A percentile compares a stretch with the other conserved stretches of the same genome.
These are phyloP conservation scores for Pseudogymnoascus sp. DNA, from an alignment of 2,329 filamentous ascomycete genomes.

Conservation along the genomic window DNA sequence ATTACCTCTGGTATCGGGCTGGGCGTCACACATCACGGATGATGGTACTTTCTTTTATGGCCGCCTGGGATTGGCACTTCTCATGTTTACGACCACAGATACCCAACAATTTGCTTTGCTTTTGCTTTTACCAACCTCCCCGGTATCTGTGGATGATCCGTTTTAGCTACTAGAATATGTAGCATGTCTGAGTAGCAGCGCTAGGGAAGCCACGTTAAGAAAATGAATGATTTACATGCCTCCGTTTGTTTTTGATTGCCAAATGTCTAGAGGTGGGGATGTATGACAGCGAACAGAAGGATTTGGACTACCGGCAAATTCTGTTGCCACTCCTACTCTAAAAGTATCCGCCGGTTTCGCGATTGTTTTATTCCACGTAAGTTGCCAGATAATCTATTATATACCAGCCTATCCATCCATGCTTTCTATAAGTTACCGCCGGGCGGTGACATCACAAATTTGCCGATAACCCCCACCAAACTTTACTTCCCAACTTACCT, in stretches of 20 bases:
- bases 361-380: not conserved
- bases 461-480: slow-evolving; percentile 4
- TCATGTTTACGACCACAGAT: not conserved
- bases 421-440: not conserved
- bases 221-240: slow-evolving; percentile 1
- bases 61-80: not conserved
- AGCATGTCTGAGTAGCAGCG: not conserved
- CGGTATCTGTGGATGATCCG: not conserved
- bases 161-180: not conserved
- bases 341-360: not conserved
- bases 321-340: slow-evolving; percentile 35
- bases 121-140: not conserved
- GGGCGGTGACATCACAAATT: not conserved
- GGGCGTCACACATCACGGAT: not conserved
- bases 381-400: not conserved
- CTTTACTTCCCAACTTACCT: slow-evolving; percentile 20
- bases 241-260: not conserved
- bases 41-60: not conserved
- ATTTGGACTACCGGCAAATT: not conserved
- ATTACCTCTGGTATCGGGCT: not conserved
- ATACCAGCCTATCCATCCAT: not conserved
- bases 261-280: not conserved
- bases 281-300: not conserved
- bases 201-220: not conserved
- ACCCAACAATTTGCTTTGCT: slow-evolving; percentile 3